Conservation (phyloP, 2,329 filamentous ascomycete species). For the Aspergillus pseudoterreus region DNA sequence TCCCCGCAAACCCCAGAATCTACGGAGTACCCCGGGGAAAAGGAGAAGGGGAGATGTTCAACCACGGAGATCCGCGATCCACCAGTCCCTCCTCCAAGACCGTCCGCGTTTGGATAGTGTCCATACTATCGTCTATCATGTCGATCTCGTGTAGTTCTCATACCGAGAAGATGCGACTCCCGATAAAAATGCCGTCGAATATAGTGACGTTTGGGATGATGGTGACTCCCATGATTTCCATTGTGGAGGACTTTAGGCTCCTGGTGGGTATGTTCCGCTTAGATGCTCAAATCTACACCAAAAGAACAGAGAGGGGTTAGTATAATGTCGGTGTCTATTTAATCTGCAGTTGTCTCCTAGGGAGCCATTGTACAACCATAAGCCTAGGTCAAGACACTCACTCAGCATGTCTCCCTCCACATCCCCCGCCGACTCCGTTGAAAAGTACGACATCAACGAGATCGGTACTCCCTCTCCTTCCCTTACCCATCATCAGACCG, state of each 20-base stretch:
- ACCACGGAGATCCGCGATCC: neutral
- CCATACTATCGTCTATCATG: neutral
- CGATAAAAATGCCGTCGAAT: neutral
- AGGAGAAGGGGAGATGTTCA: neutral
- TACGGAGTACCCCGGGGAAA: neutral
- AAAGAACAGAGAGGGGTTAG: too few species aligned
- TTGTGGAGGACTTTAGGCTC: neutral
- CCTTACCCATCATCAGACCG: slow-evolving; percentile 30
- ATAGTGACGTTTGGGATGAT: neutral
- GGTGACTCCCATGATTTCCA: neutral
- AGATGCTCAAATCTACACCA: neutral
- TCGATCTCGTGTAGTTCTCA: neutral
- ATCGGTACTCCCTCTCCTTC: neutral
- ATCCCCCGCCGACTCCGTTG: neutral
- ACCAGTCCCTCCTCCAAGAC: neutral
- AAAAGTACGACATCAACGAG: neutral
- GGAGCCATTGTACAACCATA: too few species aligned
- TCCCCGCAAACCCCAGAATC: neutral
- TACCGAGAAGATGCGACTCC: neutral
- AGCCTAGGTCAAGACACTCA: too few species aligned
- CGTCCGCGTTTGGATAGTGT: neutral
- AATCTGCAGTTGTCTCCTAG: too few species aligned
- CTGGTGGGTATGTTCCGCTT: neutral
- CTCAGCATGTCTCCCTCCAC: neutral
- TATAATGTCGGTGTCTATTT: too few species aligned